Base-by-base conservation (phyloP, 208 protist species). In the Trypanosoma cruzi region DNA sequence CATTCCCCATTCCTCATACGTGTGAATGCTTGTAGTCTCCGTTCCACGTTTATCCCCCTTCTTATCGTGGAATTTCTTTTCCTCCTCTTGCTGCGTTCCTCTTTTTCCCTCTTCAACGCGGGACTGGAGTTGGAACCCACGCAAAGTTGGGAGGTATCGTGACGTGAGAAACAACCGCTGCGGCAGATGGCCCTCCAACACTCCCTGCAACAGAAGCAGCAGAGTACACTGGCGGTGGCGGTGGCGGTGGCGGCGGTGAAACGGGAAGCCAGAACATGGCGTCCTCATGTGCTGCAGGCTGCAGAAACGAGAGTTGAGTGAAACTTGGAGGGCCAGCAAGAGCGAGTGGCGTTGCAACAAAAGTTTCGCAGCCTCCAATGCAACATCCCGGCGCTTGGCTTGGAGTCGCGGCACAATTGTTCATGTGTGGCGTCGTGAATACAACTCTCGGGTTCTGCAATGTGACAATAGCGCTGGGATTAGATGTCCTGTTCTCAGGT, bases 181-280 rank as follows among this genome's bases (percentile, higher is more conserved):
- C 29, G 20, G 18, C 18, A 1, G 31, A 31, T 42, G 32, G 31
- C 7, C 55, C n/a, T 42, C 31, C 55, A 50, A 36, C 32, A 5
- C 0, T 22, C 20, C 20, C 24, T 28, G 7, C 26, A 46, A 11
- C 16, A 31, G 58, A 20, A 50, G 31, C 60, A 42, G 60, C 3
- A 37, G 42, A 2, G 48, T 52, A 37, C 36, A 54, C 4, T 36
- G 60, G 5, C n/a, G 48, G 20, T 37, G 46, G 46, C 7, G 28
- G 37, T 16, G 28, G 37, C 2, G 60, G 16, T 24, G 36, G 24
- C 2, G 6, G 4, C 11, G 59, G 13, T n/a, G 40, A 5, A 52
- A 63, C 58, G 26, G 58, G 58, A n/a, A 50, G n/a, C 58, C 32
- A 63, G 32, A 63, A 48, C 24, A 63, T 63, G 22, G 58, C 1